Evolutionary conservation across 257 asterid species (phyloP), one percentile per base, ranked within the genome.

Genomic region (Nicotiana knightiana): DNA sequence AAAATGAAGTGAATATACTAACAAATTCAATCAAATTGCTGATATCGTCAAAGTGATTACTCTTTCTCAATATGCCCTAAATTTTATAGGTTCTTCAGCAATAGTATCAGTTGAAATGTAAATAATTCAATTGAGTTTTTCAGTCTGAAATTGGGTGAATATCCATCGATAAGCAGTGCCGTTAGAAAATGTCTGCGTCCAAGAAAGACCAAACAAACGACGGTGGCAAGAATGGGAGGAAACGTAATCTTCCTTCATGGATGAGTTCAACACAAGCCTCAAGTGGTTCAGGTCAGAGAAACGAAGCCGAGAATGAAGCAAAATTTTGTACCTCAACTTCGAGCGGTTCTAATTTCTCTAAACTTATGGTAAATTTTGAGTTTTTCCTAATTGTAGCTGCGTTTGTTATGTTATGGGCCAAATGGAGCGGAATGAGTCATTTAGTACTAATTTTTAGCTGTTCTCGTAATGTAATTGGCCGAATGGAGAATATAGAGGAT

Each of bases 201-300:
- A 43, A 43, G 48, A 43, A 43, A 43, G 48, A 43, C 11, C 48
- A 43, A 43, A 7, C 48, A 43, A 57, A 43, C 51, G 81, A 61
- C 33, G 67, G 67, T 67, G 76, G 35, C 48, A 82, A 62, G 54
- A 62, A n/a, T 83, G 37, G 85, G 68, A 91, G 87, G 28, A 93
- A 92, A 85, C 91, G 98, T 80, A 93, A 89, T 90, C 85, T 93
- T 75, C 99, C 99, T 21, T 93, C 99, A 39, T 95, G 99, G 99
- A 92, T 92, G 98, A 87, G 89, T 88, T 91, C 92, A 51, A 85
- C 87, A 81, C 90, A 87, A 57, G 91, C 81, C 32, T 83, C 82
- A 73, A 87, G 79, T 77, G 87, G 83, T 30, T 37, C 54, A 51
- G 66, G 61, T 24, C 76, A 51, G 61, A 62, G 21, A 24, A 79